Base-by-base conservation (phyloP, 2,329 filamentous ascomycete species). In the Calonectria honghensis region DNA sequence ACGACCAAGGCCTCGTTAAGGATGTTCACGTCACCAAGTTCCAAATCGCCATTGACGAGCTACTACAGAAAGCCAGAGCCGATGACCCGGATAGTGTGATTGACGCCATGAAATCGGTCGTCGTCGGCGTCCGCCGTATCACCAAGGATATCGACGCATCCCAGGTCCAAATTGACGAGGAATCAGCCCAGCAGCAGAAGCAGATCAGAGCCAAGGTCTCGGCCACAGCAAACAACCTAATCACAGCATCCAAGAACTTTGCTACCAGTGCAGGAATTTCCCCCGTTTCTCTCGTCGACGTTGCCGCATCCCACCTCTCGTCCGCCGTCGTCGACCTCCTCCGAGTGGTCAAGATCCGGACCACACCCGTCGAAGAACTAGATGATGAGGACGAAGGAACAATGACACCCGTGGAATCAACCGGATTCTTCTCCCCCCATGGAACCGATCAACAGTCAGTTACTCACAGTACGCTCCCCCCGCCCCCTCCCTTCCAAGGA, bases 1-100 rank as follows among this genome's bases (percentile, higher is more conserved):
- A 94, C 48, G 91, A 93, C 16, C 91, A 93, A 73, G 97, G 97
- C 7, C 84, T 97, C 29, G 92, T 99, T 79, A 96, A 95, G 85
- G 97, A 98, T 84, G 91, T 98, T 16, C 94, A 98, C 83, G 92
- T 99, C 78, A 98, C 96, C 66, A 96, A 95, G 82, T 98, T 98
- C 87, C 97, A 99, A 84, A 93, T 98, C 74, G 92, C 96, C 29
- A 94, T 99, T 75, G 96, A 99, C 82, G 96, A 98, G 81, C 89
- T 98, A 50, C 89, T 99, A 45, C 93, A 93, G 77, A 91, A 90
- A 51, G 95, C 96, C 24, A 93, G 96, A 65, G 89, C 90, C 41
- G 91, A 94, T n/a, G 91, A 94, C 68, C 92, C 95, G 0, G 91
- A 93, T 59, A 91, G 91, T 77, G 93, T 97, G 41, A 92, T 97